Evolutionary conservation across 495 filamentous ascomycete genomes (phyloP).

Genomic region (Xylaria scruposa): DNA sequence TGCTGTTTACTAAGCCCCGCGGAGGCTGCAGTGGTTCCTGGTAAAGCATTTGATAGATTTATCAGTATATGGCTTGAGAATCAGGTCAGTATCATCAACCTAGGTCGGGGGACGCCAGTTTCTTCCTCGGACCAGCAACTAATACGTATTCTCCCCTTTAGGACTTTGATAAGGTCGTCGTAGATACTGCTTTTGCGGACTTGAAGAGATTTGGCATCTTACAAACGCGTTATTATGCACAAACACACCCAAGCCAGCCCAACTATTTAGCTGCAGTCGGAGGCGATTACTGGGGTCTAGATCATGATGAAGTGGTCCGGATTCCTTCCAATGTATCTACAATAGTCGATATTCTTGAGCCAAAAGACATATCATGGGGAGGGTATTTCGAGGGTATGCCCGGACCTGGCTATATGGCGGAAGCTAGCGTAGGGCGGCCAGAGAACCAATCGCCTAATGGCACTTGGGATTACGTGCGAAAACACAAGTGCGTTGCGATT

Average conservation of each 20-base stretch:
- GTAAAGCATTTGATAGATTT: slow-evolving; percentile 69
- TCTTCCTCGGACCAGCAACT: neutral
- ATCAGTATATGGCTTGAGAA: slow-evolving; percentile 78
- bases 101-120: neutral
- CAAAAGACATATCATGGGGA: slow-evolving; percentile 65
- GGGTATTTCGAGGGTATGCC: slow-evolving; percentile 73
- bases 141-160: slow-evolving; percentile 33
- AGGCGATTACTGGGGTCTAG: slow-evolving; percentile 73
- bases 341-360: slow-evolving; percentile 70
- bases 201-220: slow-evolving; percentile 67
- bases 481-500: slow-evolving; percentile 62
- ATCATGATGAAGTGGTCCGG: slow-evolving; percentile 66
- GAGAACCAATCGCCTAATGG: slow-evolving; percentile 52
- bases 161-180: slow-evolving; percentile 61
- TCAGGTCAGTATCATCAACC: slow-evolving; percentile 41
- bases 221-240: slow-evolving; percentile 66
- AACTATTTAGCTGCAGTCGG: slow-evolving; percentile 67
- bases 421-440: slow-evolving; percentile 47
- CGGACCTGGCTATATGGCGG: slow-evolving; percentile 70
- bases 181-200: slow-evolving; percentile 58
- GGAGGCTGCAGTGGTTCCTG: slow-evolving; percentile 47
- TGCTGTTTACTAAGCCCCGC: neutral
- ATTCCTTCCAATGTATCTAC: slow-evolving; percentile 72
- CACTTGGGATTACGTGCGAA: slow-evolving; percentile 70
- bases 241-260: slow-evolving; percentile 66